phyloP scores from a whole-genome alignment of 192 early-diverging fungal species.

The Backusella mclennaniae region DNA sequence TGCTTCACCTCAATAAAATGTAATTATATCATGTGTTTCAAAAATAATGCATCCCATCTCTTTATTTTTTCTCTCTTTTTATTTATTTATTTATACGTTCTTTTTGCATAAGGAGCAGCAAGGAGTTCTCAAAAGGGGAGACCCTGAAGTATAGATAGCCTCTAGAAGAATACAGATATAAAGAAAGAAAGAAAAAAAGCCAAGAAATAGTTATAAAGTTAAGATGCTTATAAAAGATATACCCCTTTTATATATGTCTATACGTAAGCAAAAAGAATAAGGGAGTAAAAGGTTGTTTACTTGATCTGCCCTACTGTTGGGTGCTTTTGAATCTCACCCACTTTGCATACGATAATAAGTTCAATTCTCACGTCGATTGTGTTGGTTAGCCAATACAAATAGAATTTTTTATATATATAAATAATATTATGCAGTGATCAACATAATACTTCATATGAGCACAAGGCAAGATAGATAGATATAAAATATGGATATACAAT shows the following conservation, averaged over 20 bases:
- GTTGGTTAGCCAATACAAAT: background rate
- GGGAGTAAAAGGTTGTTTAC: background rate
- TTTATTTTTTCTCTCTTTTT: background rate
- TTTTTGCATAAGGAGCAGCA: background rate
- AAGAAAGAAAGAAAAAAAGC: background rate
- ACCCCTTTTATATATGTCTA: background rate
- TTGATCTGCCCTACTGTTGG: background rate
- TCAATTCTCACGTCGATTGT: background rate
- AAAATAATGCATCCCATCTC: background rate
- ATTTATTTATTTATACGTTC: background rate
- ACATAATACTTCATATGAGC: background rate
- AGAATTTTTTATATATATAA: background rate
- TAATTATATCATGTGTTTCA: background rate
- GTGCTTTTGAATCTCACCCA: slow-evolving; percentile 10
- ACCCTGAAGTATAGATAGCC: background rate
- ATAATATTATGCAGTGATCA: background rate
- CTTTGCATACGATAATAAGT: background rate
- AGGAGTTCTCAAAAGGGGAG: background rate
- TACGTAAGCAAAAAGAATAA: background rate
- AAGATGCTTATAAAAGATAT: background rate
- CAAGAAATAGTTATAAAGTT: background rate
- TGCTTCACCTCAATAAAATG: background rate
- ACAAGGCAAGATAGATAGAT: background rate
- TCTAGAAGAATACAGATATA: background rate
- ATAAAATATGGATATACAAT: background rate